A percentile compares a stretch with the other conserved stretches of the same genome.
phyloP scores from a whole-genome alignment of 2,329 filamentous ascomycete genomes.

The Trichoderma gracile region DNA sequence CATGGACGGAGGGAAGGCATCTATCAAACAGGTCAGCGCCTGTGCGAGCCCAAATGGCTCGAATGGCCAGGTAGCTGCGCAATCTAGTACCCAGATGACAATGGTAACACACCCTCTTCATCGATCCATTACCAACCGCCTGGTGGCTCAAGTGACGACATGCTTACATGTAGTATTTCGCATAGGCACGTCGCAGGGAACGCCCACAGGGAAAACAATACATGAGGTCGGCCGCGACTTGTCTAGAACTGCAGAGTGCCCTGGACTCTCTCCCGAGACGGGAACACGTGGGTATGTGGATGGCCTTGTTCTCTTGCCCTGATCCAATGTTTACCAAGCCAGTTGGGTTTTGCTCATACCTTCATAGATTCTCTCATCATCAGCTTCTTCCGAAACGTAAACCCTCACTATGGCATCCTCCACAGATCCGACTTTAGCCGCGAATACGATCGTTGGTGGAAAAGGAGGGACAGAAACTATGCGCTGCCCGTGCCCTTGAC shows the following conservation, averaged over 20 bases:
- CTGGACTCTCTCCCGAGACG: not conserved
- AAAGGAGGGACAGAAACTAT: slow-evolving; percentile 28
- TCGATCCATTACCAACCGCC: not conserved
- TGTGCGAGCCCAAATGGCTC: not conserved
- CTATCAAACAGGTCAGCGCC: not conserved
- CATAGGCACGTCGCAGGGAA: not conserved
- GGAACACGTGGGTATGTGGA: not conserved
- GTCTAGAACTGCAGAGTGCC: not conserved
- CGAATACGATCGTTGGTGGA: slow-evolving; percentile 39
- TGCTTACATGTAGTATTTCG: not conserved
- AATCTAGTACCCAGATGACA: not conserved
- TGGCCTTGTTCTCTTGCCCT: not conserved
- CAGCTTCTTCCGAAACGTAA: slow-evolving; percentile 36
- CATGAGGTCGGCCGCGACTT: not conserved
- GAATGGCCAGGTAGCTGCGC: not conserved
- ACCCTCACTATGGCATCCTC: slow-evolving; percentile 40
- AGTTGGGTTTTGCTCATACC: not conserved
- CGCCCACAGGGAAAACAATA: not conserved
- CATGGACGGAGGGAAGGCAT: not conserved
- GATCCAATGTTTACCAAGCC: not conserved
- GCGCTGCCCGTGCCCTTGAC: slow-evolving; percentile 36
- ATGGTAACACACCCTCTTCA: not conserved
- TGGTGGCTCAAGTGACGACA: not conserved
- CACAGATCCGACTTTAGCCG: slow-evolving; percentile 35
- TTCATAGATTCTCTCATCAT: slow-evolving; percentile 35